Base-by-base conservation (phyloP, 2,329 filamentous ascomycete species). In the Ceratocystis diversiconidia region DNA sequence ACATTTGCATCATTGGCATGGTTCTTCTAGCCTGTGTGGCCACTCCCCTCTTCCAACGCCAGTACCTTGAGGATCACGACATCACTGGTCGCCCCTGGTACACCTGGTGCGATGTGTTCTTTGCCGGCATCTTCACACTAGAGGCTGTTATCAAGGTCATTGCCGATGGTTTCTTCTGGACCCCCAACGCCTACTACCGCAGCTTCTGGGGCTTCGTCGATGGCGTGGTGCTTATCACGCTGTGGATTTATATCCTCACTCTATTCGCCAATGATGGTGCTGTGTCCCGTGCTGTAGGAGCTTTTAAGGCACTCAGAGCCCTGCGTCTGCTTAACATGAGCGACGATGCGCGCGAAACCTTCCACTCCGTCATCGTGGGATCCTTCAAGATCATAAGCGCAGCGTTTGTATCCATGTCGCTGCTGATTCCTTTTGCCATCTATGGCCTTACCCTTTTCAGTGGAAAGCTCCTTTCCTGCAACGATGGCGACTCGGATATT, bases 131-230 rank as follows among this genome's bases (percentile, higher is more conserved):
- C 15, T 99, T 99, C 76, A 88, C 88, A 0, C 73, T 89, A 5
- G 94, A 99, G 75, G 90, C 92, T 0, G 72, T 85, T 5, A 92
- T 99, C 76, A 99, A 99, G 74, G 86, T 95, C 65, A 85, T 99
- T 71, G 94, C 94, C 0, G 94, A 99, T 76, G 94, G 94, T 6
- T 88, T 96, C 71, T 88, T 96, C 73, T 97, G 90, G 84, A 96
- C 94, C 0, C 94, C 94, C 0, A 96, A 99, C 75, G 95, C 95
- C 2, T 99, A 96, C 73, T 90, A 96, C 73, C 86, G 94, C 71
- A 92, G 92, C 72, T 92, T 92, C 0, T 99, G 94, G 94, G 95
- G 94, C 5, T 86, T 96, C 68, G 96, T 99, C 69, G 94, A 99
- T 72, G 90, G 88, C 0, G 76, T 97, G 57, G 94, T 99, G 69